These are phyloP conservation scores for Mesembryanthemum crystallinum DNA, from an alignment of 148 eudicot species.

Conservation along the genomic window DNA sequence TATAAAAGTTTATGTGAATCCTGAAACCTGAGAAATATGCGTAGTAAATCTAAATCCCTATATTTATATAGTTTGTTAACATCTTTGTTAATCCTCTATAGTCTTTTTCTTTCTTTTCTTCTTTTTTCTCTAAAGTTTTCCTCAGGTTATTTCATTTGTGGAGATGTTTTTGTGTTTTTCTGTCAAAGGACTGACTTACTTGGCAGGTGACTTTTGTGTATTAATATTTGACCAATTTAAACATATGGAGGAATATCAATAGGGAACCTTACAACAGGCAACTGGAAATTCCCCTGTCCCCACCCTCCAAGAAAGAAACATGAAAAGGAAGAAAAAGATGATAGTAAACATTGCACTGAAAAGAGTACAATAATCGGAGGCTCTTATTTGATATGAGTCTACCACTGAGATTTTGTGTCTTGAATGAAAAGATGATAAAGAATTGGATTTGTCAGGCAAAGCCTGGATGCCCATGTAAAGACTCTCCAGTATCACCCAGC, in stretches of 20 bases:
- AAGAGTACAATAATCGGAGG: not conserved
- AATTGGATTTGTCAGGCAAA: no score
- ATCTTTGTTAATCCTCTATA: not conserved
- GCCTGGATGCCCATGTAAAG: no score
- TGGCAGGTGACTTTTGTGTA: not conserved
- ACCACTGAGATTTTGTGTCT: no score
- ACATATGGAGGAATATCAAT: not conserved
- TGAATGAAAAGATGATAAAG: no score
- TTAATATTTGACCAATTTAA: no score
- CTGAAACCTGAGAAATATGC: not conserved
- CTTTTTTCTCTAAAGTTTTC: not conserved
- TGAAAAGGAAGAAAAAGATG: no score
- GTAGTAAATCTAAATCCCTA: not conserved
- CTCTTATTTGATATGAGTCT: no score
- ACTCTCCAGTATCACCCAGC: no score
- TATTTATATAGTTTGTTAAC: not conserved
- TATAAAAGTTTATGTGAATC: not conserved
- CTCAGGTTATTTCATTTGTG: not conserved
- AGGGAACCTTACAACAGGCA: not conserved
- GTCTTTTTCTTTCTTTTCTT: not conserved
- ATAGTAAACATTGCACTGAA: not conserved
- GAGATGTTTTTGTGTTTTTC: not conserved
- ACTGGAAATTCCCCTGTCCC: not conserved
- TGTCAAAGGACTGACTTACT: not conserved
- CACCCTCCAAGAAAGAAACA: no score